Evolutionary conservation across 2,329 filamentous ascomycete species (phyloP).

Genomic region (Trichoderma koningiopsis): DNA sequence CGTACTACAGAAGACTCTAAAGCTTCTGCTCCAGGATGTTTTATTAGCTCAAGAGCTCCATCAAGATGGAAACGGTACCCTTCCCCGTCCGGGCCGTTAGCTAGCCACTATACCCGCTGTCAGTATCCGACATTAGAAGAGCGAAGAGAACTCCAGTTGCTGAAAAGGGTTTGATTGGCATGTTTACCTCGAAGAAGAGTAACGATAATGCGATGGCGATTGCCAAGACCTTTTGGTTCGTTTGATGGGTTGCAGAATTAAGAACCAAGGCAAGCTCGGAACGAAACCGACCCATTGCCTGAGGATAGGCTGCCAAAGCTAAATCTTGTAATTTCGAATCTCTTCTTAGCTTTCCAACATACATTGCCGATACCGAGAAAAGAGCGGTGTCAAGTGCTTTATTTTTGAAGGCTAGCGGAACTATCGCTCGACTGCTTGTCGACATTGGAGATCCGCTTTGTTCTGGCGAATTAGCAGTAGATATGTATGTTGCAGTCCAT

Average conservation of each 20-base stretch:
- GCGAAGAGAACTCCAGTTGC: too few relatives aligned
- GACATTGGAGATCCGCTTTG: background rate
- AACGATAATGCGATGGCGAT: background rate
- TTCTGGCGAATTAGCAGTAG: background rate
- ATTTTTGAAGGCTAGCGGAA: background rate
- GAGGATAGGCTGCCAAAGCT: background rate
- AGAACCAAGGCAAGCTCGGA: background rate
- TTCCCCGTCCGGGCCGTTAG: background rate
- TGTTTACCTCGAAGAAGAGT: background rate
- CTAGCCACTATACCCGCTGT: background rate
- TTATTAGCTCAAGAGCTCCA: background rate
- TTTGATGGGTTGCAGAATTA: too few relatives aligned
- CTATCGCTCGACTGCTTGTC: background rate
- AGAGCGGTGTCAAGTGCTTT: background rate
- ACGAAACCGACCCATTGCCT: background rate
- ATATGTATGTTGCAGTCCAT: background rate
- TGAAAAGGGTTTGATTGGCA: background rate
- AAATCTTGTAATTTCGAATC: background rate
- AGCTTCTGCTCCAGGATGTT: background rate
- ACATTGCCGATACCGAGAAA: background rate
- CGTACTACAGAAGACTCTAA: background rate
- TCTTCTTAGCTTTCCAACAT: background rate
- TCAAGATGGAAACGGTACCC: background rate
- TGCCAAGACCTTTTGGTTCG: background rate
- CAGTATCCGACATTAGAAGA: background rate